A percentile compares a stretch with the other conserved stretches of the same genome.
phyloP scores from a whole-genome alignment of 495 filamentous ascomycete genomes.

The Hypoxylon fuscum region DNA sequence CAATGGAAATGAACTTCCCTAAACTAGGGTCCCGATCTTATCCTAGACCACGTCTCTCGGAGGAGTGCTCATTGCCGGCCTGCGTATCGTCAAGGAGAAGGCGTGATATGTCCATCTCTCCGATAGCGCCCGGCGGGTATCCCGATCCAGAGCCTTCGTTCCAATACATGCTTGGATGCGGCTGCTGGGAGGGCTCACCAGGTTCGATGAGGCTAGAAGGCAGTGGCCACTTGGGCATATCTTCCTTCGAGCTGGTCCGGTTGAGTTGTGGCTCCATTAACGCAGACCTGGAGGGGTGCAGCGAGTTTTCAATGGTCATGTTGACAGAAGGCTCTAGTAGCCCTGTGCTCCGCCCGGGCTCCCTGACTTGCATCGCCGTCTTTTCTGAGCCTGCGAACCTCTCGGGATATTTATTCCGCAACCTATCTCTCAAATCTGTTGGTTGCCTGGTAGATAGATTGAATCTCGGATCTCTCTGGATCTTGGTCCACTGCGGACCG shows the following conservation, averaged over 20 bases:
- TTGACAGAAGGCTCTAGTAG: conserved; percentile 54
- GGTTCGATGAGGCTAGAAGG: conserved; percentile 41
- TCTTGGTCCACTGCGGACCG: conserved; percentile 82
- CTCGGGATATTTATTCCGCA: conserved; percentile 81
- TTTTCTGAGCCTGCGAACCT: conserved; percentile 65
- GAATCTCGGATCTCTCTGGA: conserved; percentile 74
- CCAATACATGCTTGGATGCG: conserved; percentile 34
- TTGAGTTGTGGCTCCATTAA: conserved; percentile 50
- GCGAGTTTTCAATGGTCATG: conserved; percentile 46
- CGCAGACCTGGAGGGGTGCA: conserved; percentile 42
- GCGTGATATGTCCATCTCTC: conserved; percentile 61
- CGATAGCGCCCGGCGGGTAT: conserved; percentile 32
- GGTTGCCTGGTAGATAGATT: conserved; percentile 72
- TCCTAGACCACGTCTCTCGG: conserved; percentile 40
- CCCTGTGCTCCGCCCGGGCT: conserved; percentile 39
- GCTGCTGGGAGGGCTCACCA: conserved; percentile 43
- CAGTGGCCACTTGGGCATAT: conserved; percentile 48
- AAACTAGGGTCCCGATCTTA: conserved; percentile 14
- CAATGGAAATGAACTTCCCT: neutral
- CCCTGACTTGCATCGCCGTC: conserved; percentile 55
- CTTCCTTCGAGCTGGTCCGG: conserved; percentile 52
- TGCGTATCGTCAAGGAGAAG: conserved; percentile 58
- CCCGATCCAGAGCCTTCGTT: conserved; percentile 38
- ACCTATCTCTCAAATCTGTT: conserved; percentile 83
- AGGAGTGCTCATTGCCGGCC: conserved; percentile 26